Evolutionary conservation across 345 rosid species (phyloP), one percentile per base, ranked within the genome.

Genomic region (Hibiscus trionum): DNA sequence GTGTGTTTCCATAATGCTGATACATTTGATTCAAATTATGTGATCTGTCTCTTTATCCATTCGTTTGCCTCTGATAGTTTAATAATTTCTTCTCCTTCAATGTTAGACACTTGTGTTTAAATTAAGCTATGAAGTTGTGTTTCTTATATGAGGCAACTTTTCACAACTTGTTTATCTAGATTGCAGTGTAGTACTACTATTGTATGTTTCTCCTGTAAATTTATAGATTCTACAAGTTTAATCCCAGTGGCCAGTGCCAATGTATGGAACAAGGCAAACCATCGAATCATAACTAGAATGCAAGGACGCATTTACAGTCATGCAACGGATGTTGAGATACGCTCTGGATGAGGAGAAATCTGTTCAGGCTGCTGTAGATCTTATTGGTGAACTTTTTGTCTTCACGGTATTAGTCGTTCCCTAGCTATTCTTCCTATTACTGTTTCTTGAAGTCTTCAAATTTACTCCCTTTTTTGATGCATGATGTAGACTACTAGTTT

Each of bases 261-360:
- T 61, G 47, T 19, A 72, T 66, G 60, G 47, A 53, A 68, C 16
- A 69, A 92, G 97, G 80, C 88, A 37, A 95, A 92, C 74, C 97
- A 92, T 71, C 83, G 87, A 73, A 56, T 87, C 62, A 83, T 93
- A 35, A 95, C 97, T 29, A 82, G 79, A 76, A 86, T 83, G 80
- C 99, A 95, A 83, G 98, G n/a, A 78, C 61, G 91, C 35, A 75
- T 89, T 61, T 84, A 92, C 77, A 67, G 94, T 24, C 97, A 92
- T 71, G 90, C 93, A 4, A 92, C 89, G 26, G 86, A 89, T 78
- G 93, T 80, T 37, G 97, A 85, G 84, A 92, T 95, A 31, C 90
- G 94, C 56, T 97, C 97, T 95, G 82, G 78, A 95, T 67, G 97
- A 95, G 63, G 91, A 90, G 83, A 95, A 88, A 78, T 97, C 98